Percentiles rank a stretch among this genome's conserved stretches.
phyloP scores from a whole-genome alignment of 2,329 filamentous ascomycete genomes.

The Exophiala sp. region DNA sequence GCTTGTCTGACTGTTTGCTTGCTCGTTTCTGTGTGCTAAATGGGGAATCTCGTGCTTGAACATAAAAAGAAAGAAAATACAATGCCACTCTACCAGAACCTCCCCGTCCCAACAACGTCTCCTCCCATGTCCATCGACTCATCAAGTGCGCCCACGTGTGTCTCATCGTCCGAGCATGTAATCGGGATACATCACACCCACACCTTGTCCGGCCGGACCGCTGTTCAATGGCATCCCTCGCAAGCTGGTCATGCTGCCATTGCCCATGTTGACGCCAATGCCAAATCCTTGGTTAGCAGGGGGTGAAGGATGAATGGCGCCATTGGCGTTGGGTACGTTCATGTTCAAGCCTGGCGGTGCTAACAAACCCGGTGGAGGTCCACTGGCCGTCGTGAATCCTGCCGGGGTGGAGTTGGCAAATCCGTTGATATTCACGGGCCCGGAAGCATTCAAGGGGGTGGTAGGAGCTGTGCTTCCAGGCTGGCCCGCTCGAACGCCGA shows the following conservation, averaged over 20 bases:
- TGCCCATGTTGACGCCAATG: slow-evolving; percentile 32
- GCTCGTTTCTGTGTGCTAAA: slow-evolving; percentile 18
- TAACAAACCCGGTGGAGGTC: slow-evolving; percentile 74
- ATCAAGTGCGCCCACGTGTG: background rate
- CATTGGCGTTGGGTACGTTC: slow-evolving; percentile 29
- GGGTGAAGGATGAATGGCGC: slow-evolving; percentile 14
- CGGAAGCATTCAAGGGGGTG: slow-evolving; percentile 47
- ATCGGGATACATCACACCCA: slow-evolving; percentile 40
- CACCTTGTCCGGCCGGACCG: slow-evolving; percentile 30
- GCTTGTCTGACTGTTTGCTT: background rate
- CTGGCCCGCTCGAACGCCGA: slow-evolving; percentile 81
- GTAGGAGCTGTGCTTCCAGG: slow-evolving; percentile 46
- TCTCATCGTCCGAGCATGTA: slow-evolving; percentile 46
- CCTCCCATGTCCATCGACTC: background rate
- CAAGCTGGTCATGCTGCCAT: slow-evolving; percentile 31
- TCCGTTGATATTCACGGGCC: slow-evolving; percentile 53
- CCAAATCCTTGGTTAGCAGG: slow-evolving; percentile 25
- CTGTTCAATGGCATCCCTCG: slow-evolving; percentile 31
- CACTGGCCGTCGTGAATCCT: slow-evolving; percentile 62
- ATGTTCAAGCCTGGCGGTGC: slow-evolving; percentile 65
- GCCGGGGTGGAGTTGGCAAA: slow-evolving; percentile 50
- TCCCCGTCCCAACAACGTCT: too few relatives aligned
- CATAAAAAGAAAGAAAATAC: slow-evolving; percentile 2
- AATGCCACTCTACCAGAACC: background rate
- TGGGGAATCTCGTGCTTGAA: slow-evolving; percentile 25